Base-by-base conservation (phyloP, 352 stramenopile species). In the Phytophthora capsici region DNA sequence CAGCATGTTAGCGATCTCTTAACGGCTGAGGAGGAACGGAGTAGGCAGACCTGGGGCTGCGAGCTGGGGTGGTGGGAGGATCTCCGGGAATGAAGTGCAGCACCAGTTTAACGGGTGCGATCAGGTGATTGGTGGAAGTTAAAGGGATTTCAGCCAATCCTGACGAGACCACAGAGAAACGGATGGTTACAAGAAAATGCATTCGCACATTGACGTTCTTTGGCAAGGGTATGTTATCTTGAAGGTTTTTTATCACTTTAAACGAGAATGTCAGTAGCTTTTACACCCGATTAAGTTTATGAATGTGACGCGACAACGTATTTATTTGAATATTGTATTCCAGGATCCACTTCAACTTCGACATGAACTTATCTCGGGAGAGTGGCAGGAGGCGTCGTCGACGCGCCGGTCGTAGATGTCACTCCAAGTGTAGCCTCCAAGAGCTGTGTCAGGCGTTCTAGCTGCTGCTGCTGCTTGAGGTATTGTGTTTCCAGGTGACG, bases 1-100 rank as follows among this genome's bases (percentile, higher is more conserved):
- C 43, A 86, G 73, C 77, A 86, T 86, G 71, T 76, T 76, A 76
- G 51, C 53, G 56, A 59, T 44, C 19, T 55, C 38, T 53, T 6
- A 44, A 59, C 36, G 60, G 45, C 41, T 37, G 50, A 48, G 36
- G 50, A 49, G 48, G 40, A 63, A 66, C 14, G 37, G 19, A 57
- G 46, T 45, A 52, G 37, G 37, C 61, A 60, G 55, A 71, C 61
- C 66, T 75, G 51, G 56, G 37, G 41, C 19, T 49, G 36, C 37
- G 23, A 59, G 38, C 23, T 49, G 22, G 49, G 36, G 46, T 38
- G 36, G n/a, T 54, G 20, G 32, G 46, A 43, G 53, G 51, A 62
- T 57, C 20, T 63, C 43, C 28, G 19, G 26, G 37, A 71, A 63
- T 67, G 63, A 63, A 45, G 40, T 57, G 53, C 38, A 4, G 44